A percentile compares a stretch with the other conserved stretches of the same genome.
These are phyloP conservation scores for Diospyros lotus DNA, from an alignment of 148 eudicot species.

Conservation along the genomic window DNA sequence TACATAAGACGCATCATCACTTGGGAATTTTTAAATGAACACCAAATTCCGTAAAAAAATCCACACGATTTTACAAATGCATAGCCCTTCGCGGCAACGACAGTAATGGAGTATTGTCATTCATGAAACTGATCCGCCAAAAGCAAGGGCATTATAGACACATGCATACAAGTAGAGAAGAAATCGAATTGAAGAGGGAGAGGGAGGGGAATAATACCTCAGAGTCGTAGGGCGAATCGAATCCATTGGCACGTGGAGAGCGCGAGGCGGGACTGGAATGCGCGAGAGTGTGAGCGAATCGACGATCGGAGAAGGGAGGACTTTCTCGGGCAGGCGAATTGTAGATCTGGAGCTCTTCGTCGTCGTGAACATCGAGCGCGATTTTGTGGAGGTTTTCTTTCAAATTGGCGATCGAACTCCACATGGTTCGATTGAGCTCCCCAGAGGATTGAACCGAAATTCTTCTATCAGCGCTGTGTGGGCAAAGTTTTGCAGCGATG, in stretches of 20 bases:
- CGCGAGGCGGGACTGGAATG: slow-evolving; percentile 32
- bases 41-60: not conserved
- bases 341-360: slow-evolving; percentile 38
- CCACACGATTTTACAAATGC: not conserved
- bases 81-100: not conserved
- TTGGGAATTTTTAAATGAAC: not conserved
- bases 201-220: slow-evolving; percentile 41
- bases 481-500: too few relatives aligned
- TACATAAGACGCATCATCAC: not conserved
- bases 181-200: too few relatives aligned
- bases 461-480: too few relatives aligned
- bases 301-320: slow-evolving; percentile 39
- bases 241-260: slow-evolving; percentile 54
- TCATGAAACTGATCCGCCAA: too few relatives aligned
- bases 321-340: slow-evolving; percentile 30
- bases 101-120: too few relatives aligned
- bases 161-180: not conserved
- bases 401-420: slow-evolving; percentile 82
- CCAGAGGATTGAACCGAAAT: too few relatives aligned
- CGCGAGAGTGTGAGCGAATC: slow-evolving; percentile 46
- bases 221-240: slow-evolving; percentile 39
- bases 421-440: slow-evolving; percentile 32
- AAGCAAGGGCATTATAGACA: not conserved
- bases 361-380: slow-evolving; percentile 83
- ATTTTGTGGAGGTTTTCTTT: slow-evolving; percentile 87